Base-by-base conservation (phyloP, 495 filamentous ascomycete species). In the Aspergillus affinis region DNA sequence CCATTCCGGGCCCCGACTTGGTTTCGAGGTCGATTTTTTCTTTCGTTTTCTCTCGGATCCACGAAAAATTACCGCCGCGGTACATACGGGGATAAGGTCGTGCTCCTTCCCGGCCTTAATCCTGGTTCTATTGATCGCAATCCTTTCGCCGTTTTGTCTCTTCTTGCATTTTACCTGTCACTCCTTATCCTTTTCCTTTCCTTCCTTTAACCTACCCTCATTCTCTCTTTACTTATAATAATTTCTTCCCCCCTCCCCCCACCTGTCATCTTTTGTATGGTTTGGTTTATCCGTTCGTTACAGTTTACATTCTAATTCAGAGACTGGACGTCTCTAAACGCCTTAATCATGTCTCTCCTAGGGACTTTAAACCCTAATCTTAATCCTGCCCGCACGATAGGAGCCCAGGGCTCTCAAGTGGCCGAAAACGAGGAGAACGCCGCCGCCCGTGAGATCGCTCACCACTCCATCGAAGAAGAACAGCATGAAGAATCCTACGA, bases 321-420 rank as follows among this genome's bases (percentile, higher is more conserved):
- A 63, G 62, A 60, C 67, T 65, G 59, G 51, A 58, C 53, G 58
- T 64, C 60, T 68, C 58, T 17, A 10, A 10, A 41, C 36, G 27
- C 27, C 55, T 27, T 23, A 60, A 57, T 58, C 62, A 78, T 78
- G 75, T 77, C 74, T 58, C 67, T 77, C 30, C 52, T 77, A 48
- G 74, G 74, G 65, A 75, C 70, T 3, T 54, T 78, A 18, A 78
- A 76, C 60, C 62, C 73, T 26, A 73, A 72, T 60, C 20, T 70
- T 13, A 62, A 67, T 53, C 64, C 68, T n/a, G 57, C 61, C 3
- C 65, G 48, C 19, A 47, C 54, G 13, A 58, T 67, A 1, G 59
- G 57, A 15, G 54, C 61, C 21, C 45, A 41, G 13, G 62, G 61
- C n/a, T 41, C 36, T 2, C 59, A 61, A 5, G 58, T 44, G 27